A percentile compares a stretch with the other conserved stretches of the same genome.
Conservation (phyloP, 768 basidiomycete species). For the Imleria badia region DNA sequence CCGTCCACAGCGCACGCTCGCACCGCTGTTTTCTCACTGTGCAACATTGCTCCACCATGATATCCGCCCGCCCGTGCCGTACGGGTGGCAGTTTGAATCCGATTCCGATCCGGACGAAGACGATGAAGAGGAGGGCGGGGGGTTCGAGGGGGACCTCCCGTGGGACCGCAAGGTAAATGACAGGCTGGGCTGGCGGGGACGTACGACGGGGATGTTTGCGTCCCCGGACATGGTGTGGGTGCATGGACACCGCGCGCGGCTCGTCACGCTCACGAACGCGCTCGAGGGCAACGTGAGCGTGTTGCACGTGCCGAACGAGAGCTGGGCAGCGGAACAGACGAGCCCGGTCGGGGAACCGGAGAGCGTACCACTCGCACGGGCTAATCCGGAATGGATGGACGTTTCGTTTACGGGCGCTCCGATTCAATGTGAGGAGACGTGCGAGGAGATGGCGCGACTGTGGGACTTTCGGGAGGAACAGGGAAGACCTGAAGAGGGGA, state of each 20-base stretch:
- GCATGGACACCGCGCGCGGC: slow-evolving; percentile 47
- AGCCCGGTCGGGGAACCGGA: slow-evolving; percentile 37
- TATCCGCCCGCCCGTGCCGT: slow-evolving; percentile 49
- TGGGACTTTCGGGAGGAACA: slow-evolving; percentile 53
- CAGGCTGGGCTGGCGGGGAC: slow-evolving; percentile 69
- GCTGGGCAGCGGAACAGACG: background rate
- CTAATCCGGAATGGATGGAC: slow-evolving; percentile 61
- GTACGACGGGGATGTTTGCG: slow-evolving; percentile 62
- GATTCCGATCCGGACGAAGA: background rate
- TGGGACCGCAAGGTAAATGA: slow-evolving; percentile 68
- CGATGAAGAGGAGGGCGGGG: slow-evolving; percentile 8
- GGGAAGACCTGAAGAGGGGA: slow-evolving; percentile 45
- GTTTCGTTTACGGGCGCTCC: slow-evolving; percentile 54
- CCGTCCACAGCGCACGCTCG: slow-evolving; percentile 38
- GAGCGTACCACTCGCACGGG: slow-evolving; percentile 34
- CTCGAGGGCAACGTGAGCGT: slow-evolving; percentile 41
- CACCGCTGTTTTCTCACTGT: slow-evolving; percentile 56
- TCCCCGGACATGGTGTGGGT: slow-evolving; percentile 43
- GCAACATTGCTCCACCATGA: slow-evolving; percentile 53
- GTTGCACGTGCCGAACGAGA: slow-evolving; percentile 28
- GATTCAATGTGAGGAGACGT: slow-evolving; percentile 42
- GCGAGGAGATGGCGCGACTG: slow-evolving; percentile 42
- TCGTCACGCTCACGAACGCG: slow-evolving; percentile 45
- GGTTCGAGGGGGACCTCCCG: slow-evolving; percentile 48
- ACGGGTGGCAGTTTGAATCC: slow-evolving; percentile 47